Base-by-base conservation (phyloP, 495 filamentous ascomycete genomes). In the Ramalina peruviana region DNA sequence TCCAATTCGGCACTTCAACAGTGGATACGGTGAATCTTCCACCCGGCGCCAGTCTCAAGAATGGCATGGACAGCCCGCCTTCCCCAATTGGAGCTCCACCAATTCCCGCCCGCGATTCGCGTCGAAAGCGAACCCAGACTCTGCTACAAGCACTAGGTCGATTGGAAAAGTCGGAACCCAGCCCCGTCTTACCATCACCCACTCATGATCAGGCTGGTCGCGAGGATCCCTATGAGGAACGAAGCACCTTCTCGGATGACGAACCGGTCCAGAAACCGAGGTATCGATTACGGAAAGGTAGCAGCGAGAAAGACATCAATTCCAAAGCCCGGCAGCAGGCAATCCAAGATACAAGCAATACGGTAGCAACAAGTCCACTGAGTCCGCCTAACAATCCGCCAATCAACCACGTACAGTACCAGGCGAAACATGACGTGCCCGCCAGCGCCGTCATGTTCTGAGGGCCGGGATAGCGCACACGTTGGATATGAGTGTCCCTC, bases 1-100 rank as follows among this genome's bases (percentile, higher is more conserved):
- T 94, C 49, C 63, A 90, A n/a, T 84, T 78, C 33, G 77, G 74
- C 19, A 92, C 86, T 9, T 87, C 81, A 10, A 81, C 80, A 40
- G 74, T 92, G 15, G 77, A 80, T 3, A 79, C 78, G 0, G 71
- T 84, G 12, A 73, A 75, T 37, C 67, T 86, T 3, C 81, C 81
- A 3, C 55, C 70, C 52, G 66, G 71, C 48, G 57, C 74, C 42
- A 55, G 67, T 63, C 41, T 71, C 40, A 62, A 56, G 49, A 69
- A 71, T 48, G 65, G 66, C 25, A 63, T 64, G 60, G 61, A 59
- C 10, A 40, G 41, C 1, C 48, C 47, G 3, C 17, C 40, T 17
- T 40, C 51, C 16, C 43, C 50, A 4, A 36, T 40, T 23, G 36
- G 41, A 42, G 40, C 60, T 17, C 61, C 61, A 9, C 61, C 61